Conservation (phyloP, 192 early-diverging fungal species). For the Coemansia sp. region DNA sequence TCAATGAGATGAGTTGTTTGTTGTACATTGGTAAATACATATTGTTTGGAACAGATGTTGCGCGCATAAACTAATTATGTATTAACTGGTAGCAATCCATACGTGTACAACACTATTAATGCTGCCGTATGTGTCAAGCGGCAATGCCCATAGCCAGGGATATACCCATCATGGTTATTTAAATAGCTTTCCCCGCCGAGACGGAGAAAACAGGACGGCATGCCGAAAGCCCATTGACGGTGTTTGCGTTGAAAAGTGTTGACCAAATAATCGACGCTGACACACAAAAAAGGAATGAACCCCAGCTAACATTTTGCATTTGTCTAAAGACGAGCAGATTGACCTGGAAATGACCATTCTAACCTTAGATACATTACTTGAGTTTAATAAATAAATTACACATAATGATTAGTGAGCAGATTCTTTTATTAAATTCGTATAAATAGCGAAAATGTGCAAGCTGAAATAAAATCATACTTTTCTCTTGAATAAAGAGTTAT, state of each 20-base stretch:
- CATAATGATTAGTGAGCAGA: too few species aligned
- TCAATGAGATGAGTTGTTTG: not conserved
- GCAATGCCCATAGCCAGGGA: slow-evolving; percentile 13
- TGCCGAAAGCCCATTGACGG: slow-evolving; percentile 25
- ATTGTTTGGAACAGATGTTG: not conserved
- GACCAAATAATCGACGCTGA: slow-evolving; percentile 36
- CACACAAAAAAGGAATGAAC: slow-evolving; percentile 20
- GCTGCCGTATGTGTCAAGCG: not conserved
- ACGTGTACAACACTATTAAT: not conserved
- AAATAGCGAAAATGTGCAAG: too few species aligned
- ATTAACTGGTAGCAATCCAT: not conserved
- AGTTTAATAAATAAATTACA: not conserved
- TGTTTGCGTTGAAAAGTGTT: slow-evolving; percentile 35
- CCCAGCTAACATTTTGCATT: slow-evolving; percentile 29
- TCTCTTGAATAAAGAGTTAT: not conserved
- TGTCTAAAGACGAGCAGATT: slow-evolving; percentile 33
- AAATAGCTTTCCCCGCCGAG: not conserved
- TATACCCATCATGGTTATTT: too few species aligned
- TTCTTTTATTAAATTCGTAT: too few species aligned
- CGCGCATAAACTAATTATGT: not conserved
- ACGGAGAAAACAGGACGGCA: slow-evolving; percentile 9
- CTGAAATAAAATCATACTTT: not conserved
- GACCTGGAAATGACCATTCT: slow-evolving; percentile 17
- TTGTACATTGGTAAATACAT: not conserved
- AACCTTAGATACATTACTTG: slow-evolving; percentile 13